Evolutionary conservation across 2,329 filamentous ascomycete genomes (phyloP), one percentile per base, ranked within the genome.

Genomic region (Neoarthrinium moseri): DNA sequence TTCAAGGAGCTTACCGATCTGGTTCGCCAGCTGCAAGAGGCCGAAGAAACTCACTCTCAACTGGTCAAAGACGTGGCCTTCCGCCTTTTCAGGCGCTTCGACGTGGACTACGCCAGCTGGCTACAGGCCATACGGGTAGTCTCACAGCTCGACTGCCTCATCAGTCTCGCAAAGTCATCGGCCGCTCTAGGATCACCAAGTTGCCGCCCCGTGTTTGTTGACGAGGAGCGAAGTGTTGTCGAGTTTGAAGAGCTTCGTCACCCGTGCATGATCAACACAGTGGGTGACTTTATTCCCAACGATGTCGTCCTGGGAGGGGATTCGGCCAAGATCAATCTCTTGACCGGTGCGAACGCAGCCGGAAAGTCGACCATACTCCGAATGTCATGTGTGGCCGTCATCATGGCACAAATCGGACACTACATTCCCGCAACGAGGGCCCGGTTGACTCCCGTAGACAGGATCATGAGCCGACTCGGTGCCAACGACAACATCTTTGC

Each of bases 401-500:
- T 99, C 57, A 91, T 99, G 82, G 94, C 94, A 1, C 94, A 99
- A 63, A 87, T 99, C 23, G 94, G 94, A 45, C 96, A 92, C 65
- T 87, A 95, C 56, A 83, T 99, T 2, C 94, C 94, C 2, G 91
- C 90, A 48, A 75, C 79, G 15, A 89, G 84, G 3, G 94, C 94
- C 1, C 83, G 79, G 3, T 77, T 99, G 35, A 97, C 92, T 0
- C 92, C 94, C 0, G 84, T 95, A 3, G 94, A 99, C 64, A 89
- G 94, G 45, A 97, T 99, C 73, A 99, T 99, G 94, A 97, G 92
- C 8, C 89, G 94, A 36, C 82, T 99, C 0, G 94, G 94, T 8
- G 94, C 94, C 38, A 96, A 97, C 60, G 94, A 99, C 80, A 97
- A 97, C 67, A 99, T 99, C 58, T 97, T 99, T 63, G 94, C 92